Evolutionary conservation across 495 filamentous ascomycete species (phyloP), one percentile per base, ranked within the genome.

Genomic region (Astrocystis sublimbata): DNA sequence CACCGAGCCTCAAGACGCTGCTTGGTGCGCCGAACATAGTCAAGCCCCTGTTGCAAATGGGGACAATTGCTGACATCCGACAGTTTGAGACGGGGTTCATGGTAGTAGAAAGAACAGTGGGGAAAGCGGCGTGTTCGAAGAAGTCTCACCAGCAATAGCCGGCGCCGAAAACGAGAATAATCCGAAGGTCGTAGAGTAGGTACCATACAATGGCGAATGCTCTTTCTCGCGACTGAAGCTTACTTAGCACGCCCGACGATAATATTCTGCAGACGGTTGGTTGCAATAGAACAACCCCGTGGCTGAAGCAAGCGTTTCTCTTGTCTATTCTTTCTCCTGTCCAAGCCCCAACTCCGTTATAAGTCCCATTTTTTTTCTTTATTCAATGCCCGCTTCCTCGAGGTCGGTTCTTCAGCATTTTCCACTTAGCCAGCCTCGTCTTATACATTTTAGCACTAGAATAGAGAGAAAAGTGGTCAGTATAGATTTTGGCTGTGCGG

Each of bases 341-440:
- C 19, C 56, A 5, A 17, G 33, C 57, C 57, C 57, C 45, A 51
- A 60, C 31, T 45, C 45, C 23, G 17, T 19, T 49, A 38, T 46
- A 21, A 19, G 13, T 35, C n/a, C n/a, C n/a, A n/a, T n/a, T n/a
- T 35, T 26, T 2, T 8, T 10, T 3, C n/a, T 15, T 2, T 6
- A 8, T 8, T 62, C 51, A 63, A 24, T 58, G 61, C 33, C 51
- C 49, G 51, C 40, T 63, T 26, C 50, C 51, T 3, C 61, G 61
- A 47, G 61, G 61, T 43, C 53, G 28, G 52, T 76, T 75, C 69
- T 76, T 76, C 56, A 72, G 60, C 62, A 76, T 72, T 40, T 73
- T 73, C 74, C 74, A 76, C 52, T 75, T 70, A 17, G 72, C 70
- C 47, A 76, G 73, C 40, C 71, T 61, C 26, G 74, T 76, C 67